Evolutionary conservation across 305 asterid genomes (phyloP), one percentile per base, ranked within the genome.

Genomic region (Solanum hybrid): DNA sequence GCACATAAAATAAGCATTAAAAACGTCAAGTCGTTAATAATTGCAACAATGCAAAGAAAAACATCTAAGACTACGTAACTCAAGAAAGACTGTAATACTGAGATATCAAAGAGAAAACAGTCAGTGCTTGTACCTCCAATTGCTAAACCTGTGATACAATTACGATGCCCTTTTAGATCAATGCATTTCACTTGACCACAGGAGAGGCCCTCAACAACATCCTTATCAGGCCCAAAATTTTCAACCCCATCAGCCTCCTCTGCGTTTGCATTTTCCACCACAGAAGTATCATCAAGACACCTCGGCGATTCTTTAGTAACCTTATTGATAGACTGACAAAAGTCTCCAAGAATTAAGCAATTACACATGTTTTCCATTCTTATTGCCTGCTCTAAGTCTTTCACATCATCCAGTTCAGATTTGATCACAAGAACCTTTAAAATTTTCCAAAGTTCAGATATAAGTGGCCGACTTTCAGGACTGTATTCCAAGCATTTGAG

Each of bases 81-180:
- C 42, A 51, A 84, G 87, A 82, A 84, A 51, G 75, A 84, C 35
- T 10, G 35, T 10, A 84, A 26, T 29, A 10, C 3, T 84, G 64
- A 20, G 87, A 10, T 51, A 42, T 29, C 87, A 84, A 10, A 51
- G 16, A 9, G 75, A 51, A 78, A 69, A 88, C 4, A 79, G 24
- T 34, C 87, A 35, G 75, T 0, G 42, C 34, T 60, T 46, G 75
- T 91, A 96, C 98, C 99, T 94, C 99, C 98, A 91, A 95, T 81
- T 22, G 97, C 96, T 92, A 97, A 93, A 27, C 95, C 94, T 29
- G 98, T 92, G 92, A 95, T 90, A 90, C 94, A 94, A 91, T 96
- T 97, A 87, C 91, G 91, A 94, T 97, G 99, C 89, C 95, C 98
- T 91, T 93, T 95, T 93, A 97, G 92, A 89, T 95, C 96, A 87